phyloP scores from a whole-genome alignment of 208 protist genomes.

The Perkinsela sp. region DNA sequence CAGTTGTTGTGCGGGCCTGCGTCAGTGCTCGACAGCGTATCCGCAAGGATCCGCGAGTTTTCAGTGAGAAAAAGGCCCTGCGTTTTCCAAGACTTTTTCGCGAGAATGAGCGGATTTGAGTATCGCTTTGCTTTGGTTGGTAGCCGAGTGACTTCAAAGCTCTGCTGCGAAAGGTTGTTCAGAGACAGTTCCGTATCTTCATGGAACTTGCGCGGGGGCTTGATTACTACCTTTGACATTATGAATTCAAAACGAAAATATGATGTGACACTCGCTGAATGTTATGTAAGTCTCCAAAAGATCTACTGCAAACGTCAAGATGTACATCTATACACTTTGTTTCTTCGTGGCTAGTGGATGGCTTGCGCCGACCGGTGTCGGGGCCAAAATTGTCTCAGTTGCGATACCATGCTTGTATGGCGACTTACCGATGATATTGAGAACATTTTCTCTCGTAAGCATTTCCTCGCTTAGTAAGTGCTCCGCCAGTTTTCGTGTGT shows the following conservation, averaged over 20 bases:
- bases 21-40: neutral
- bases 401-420: neutral
- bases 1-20: neutral
- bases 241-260: too few relatives aligned
- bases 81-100: neutral
- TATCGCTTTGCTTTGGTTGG: neutral
- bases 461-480: slow-evolving; percentile 46
- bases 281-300: too few relatives aligned
- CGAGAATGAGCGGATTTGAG: neutral
- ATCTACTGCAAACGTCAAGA: too few relatives aligned
- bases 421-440: slow-evolving; percentile 24
- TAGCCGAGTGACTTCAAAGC: neutral
- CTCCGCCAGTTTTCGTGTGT: slow-evolving; percentile 49
- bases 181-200: neutral
- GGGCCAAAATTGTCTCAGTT: neutral
- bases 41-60: neutral
- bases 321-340: too few relatives aligned
- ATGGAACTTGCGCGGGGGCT: neutral
- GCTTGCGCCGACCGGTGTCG: neutral
- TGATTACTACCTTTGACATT: neutral
- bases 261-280: too few relatives aligned
- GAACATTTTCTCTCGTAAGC: slow-evolving; percentile 37
- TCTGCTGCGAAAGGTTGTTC: neutral
- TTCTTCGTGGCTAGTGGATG: neutral
- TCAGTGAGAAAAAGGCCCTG: neutral